These are phyloP conservation scores for Chytriomyces sp. DNA, from an alignment of 192 early-diverging fungal genomes.

Conservation along the genomic window DNA sequence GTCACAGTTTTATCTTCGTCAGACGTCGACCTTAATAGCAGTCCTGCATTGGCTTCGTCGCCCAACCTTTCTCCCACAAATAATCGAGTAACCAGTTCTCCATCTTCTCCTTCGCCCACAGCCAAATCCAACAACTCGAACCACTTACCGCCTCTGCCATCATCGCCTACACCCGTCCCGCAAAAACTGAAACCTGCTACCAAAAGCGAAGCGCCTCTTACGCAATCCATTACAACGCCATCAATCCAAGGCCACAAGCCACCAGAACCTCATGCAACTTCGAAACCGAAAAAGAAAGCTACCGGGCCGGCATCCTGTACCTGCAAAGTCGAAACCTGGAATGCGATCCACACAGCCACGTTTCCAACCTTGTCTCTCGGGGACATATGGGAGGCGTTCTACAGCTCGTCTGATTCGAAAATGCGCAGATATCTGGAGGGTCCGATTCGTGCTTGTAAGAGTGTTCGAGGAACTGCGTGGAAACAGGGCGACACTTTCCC, in stretches of 20 bases:
- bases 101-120: background rate
- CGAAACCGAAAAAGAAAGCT: background rate
- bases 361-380: conserved; percentile 4
- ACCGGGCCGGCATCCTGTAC: background rate
- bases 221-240: background rate
- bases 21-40: background rate
- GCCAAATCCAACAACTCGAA: background rate
- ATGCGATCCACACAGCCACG: conserved; percentile 19
- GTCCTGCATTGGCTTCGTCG: background rate
- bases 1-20: no score
- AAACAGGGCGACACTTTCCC: background rate
- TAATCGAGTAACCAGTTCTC: background rate
- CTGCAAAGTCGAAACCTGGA: conserved; percentile 25
- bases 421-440: background rate
- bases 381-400: conserved; percentile 11
- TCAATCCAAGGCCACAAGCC: background rate
- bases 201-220: background rate
- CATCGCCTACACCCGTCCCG: background rate
- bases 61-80: background rate
- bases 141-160: conserved; percentile 18
- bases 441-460: background rate
- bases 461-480: background rate
- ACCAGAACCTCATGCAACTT: conserved; percentile 11
- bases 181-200: background rate
- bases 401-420: background rate